Percentiles rank a stretch among this genome's conserved stretches.
Conservation (phyloP, 352 stramenopile species). For the Phytophthora megakarya region DNA sequence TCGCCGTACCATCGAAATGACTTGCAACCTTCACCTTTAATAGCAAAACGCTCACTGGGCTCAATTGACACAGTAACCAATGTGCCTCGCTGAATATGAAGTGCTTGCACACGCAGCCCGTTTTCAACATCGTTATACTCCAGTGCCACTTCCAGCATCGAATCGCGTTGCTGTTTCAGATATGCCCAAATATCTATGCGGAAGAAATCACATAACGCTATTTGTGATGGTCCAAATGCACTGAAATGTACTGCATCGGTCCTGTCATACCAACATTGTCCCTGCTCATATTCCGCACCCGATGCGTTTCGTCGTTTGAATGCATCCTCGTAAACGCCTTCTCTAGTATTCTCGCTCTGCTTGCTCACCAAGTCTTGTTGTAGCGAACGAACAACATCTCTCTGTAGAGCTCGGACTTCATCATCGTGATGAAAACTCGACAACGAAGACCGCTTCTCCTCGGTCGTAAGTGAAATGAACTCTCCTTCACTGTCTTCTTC, state of each 20-base stretch:
- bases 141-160: conserved; percentile 65
- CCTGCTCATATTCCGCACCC: not conserved
- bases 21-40: conserved; percentile 59
- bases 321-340: not conserved
- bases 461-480: conserved; percentile 24
- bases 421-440: conserved; percentile 18
- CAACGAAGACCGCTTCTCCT: conserved; percentile 13
- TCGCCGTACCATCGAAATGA: conserved; percentile 70
- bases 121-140: conserved; percentile 58
- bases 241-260: conserved; percentile 60
- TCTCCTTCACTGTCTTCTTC: conserved; percentile 29
- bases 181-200: conserved; percentile 77
- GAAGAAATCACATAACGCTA: conserved; percentile 51
- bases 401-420: conserved; percentile 30
- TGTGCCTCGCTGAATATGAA: conserved; percentile 60
- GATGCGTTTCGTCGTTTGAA: conserved; percentile 8
- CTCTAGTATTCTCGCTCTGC: not conserved
- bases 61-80: conserved; percentile 72
- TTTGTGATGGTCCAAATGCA: conserved; percentile 54
- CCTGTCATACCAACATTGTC: conserved; percentile 1
- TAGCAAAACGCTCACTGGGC: conserved; percentile 35
- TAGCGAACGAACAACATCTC: conserved; percentile 53
- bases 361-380: conserved; percentile 18
- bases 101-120: conserved; percentile 50
- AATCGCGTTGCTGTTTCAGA: conserved; percentile 57